A percentile compares a stretch with the other conserved stretches of the same genome.
Conservation (phyloP, 139 green algal genomes). For the Chlamydomonas eustigma region DNA sequence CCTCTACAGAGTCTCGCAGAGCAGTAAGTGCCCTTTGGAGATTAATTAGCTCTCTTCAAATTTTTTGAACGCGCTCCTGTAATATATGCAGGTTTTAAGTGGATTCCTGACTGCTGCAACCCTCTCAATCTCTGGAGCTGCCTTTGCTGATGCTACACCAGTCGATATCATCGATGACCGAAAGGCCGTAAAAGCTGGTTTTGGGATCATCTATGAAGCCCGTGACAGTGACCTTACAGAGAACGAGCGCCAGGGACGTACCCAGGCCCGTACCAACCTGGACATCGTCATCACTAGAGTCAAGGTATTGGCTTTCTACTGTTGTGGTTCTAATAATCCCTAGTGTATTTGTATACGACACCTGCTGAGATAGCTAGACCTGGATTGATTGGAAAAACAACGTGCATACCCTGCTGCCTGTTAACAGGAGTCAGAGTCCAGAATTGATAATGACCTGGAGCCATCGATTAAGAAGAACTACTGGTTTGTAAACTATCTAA, state of each 20-base stretch:
- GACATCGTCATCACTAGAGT: constrained; percentile 50
- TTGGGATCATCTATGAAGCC: constrained; percentile 87
- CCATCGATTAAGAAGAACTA: constrained; percentile 77
- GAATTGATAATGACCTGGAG: constrained; percentile 67
- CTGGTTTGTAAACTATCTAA: constrained; percentile 54
- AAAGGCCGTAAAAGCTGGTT: constrained; percentile 52
- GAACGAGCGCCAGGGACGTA: constrained; percentile 65
- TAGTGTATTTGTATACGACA: not conserved
- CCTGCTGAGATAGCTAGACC: not conserved
- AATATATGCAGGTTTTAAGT: constrained; percentile 51
- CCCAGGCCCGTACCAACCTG: constrained; percentile 57
- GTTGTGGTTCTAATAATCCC: not conserved
- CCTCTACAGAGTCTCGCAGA: constrained; percentile 44
- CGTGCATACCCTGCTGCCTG: not conserved
- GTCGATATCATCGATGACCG: constrained; percentile 82
- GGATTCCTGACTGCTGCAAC: constrained; percentile 62
- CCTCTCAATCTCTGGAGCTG: constrained; percentile 40
- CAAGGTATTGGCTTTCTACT: constrained; percentile 13
- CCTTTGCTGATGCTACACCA: constrained; percentile 37
- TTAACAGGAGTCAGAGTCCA: constrained; percentile 48
- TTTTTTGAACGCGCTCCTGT: not conserved
- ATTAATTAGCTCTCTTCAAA: not conserved
- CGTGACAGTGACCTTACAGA: constrained; percentile 81
- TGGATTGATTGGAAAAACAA: not conserved
- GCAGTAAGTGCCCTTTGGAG: constrained; percentile 34